phyloP scores from a whole-genome alignment of 2,329 filamentous ascomycete species.

The Neofusicoccum kwambonambiense region DNA sequence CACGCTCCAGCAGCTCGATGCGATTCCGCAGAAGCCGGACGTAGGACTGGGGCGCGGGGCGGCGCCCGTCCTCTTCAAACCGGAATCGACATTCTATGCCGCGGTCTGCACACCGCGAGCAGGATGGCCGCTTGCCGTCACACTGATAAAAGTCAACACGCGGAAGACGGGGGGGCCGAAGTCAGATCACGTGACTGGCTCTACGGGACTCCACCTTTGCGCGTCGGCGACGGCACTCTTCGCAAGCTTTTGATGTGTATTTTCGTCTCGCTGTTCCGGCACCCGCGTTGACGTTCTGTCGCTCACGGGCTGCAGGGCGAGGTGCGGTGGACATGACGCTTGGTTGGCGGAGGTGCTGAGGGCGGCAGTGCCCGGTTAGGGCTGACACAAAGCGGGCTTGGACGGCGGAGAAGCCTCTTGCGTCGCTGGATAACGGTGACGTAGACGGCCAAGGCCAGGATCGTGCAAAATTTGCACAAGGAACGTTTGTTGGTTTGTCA shows the following conservation, averaged over 20 bases:
- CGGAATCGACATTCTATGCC: slow-evolving; percentile 32
- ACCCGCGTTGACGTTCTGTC: neutral
- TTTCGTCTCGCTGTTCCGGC: neutral
- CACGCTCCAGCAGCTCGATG: slow-evolving; percentile 33
- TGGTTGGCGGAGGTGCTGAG: neutral
- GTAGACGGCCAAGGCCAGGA: neutral
- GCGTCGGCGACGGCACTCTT: slow-evolving; percentile 38
- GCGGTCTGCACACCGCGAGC: slow-evolving; percentile 33
- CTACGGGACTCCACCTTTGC: slow-evolving; percentile 31
- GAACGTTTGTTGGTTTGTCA: neutral
- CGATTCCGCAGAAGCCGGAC: slow-evolving; percentile 35
- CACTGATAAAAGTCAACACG: slow-evolving; percentile 27
- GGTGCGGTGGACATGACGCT: neutral
- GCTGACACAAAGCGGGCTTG: too few relatives aligned
- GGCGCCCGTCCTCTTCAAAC: slow-evolving; percentile 33
- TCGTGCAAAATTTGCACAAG: neutral
- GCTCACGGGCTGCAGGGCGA: neutral
- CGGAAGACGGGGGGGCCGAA: neutral
- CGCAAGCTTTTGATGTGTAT: slow-evolving; percentile 30
- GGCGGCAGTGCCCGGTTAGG: neutral
- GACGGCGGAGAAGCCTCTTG: too few relatives aligned
- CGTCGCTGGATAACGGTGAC: neutral
- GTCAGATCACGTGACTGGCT: neutral
- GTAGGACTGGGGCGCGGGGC: slow-evolving; percentile 37
- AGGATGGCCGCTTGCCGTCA: slow-evolving; percentile 34